Conservation (phyloP, 352 stramenopile genomes). For the Paralagenidium karlingii region DNA sequence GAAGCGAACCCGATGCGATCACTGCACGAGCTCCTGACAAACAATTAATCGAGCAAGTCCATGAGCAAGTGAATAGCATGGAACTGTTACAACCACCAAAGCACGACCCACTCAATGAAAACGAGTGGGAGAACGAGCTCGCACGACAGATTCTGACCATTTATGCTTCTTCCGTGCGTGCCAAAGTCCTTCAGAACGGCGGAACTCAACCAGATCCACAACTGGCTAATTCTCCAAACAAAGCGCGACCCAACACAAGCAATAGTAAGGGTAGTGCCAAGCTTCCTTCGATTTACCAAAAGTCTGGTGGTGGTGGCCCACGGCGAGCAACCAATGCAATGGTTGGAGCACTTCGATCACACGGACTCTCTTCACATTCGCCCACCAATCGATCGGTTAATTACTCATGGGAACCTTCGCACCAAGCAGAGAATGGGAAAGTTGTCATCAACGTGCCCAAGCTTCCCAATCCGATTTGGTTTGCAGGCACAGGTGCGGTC, state of each 20-base stretch:
- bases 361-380: not conserved
- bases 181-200: conserved; percentile 18
- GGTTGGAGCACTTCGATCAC: too few species aligned
- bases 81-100: conserved; percentile 37
- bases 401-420: conserved; percentile 56
- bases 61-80: too few species aligned
- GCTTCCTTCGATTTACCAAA: conserved; percentile 9
- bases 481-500: conserved; percentile 61
- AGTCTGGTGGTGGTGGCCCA: not conserved
- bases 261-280: not conserved
- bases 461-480: conserved; percentile 75
- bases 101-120: conserved; percentile 37
- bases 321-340: conserved; percentile 1
- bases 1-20: too few species aligned
- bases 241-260: not conserved
- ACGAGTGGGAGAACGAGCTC: conserved; percentile 86
- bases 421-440: conserved; percentile 35
- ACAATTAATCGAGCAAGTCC: too few species aligned
- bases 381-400: conserved; percentile 14
- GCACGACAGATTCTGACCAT: conserved; percentile 83
- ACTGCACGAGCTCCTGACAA: too few species aligned
- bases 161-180: conserved; percentile 65
- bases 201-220: not conserved
- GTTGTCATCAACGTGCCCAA: conserved; percentile 74
- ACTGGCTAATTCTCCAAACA: not conserved